Conservation (phyloP, 164 flowering plant species). For the Sextonia rubra region DNA sequence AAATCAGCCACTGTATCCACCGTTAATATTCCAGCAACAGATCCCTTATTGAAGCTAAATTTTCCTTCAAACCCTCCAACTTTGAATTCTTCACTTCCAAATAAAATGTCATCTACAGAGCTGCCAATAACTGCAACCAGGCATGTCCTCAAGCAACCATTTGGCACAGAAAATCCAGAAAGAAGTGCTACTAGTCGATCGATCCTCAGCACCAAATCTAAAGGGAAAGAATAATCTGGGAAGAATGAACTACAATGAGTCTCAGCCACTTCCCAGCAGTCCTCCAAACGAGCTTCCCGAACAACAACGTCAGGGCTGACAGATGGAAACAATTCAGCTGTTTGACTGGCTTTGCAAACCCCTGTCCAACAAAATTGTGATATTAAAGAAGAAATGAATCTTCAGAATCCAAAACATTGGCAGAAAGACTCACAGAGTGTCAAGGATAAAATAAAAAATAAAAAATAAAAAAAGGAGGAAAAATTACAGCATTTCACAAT, state of each 20-base stretch:
- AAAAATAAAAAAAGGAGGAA: neutral
- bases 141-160: slow-evolving; percentile 72
- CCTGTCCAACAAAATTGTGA: slow-evolving; percentile 27
- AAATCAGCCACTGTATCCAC: slow-evolving; percentile 92
- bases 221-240: slow-evolving; percentile 83
- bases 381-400: too few relatives aligned
- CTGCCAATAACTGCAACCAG: slow-evolving; percentile 75
- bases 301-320: slow-evolving; percentile 73
- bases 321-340: slow-evolving; percentile 70
- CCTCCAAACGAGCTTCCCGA: slow-evolving; percentile 92
- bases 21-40: slow-evolving; percentile 86
- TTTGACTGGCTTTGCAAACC: slow-evolving; percentile 71
- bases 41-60: slow-evolving; percentile 60
- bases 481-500: neutral
- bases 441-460: too few relatives aligned
- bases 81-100: slow-evolving; percentile 58
- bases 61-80: slow-evolving; percentile 67
- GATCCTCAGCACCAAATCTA: slow-evolving; percentile 68
- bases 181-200: slow-evolving; percentile 76
- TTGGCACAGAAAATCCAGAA: slow-evolving; percentile 65
- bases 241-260: slow-evolving; percentile 99
- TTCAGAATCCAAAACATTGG: too few relatives aligned
- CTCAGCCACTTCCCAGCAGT: slow-evolving; percentile 98
- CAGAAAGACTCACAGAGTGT: too few relatives aligned
- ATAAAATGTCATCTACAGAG: slow-evolving; percentile 34